Conservation (phyloP, 1,284 basidiomycete genomes). For the Ustilago sp. region DNA sequence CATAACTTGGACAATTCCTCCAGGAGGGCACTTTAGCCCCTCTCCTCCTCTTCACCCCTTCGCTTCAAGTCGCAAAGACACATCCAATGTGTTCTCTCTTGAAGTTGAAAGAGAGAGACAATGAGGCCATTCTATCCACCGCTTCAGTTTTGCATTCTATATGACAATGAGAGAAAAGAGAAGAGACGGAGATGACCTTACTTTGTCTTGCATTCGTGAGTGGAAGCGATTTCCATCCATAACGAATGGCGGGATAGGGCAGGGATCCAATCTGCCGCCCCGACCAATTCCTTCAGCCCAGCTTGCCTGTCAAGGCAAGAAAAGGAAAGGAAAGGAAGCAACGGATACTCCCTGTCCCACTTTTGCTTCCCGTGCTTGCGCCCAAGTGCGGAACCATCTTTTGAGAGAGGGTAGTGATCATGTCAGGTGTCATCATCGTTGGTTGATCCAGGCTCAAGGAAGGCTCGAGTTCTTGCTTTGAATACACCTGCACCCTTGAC, state of each 20-base stretch:
- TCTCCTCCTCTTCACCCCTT: background rate
- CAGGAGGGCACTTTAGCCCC: slow-evolving; percentile 5
- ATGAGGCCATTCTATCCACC: background rate
- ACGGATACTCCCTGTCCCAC: background rate
- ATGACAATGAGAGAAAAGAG: background rate
- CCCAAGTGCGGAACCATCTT: background rate
- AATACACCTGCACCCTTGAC: background rate
- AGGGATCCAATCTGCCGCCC: background rate
- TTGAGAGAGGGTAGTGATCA: background rate
- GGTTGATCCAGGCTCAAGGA: background rate
- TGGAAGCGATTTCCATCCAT: slow-evolving; percentile 2
- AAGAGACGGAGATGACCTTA: background rate
- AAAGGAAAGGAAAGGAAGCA: background rate
- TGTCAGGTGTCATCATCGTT: slow-evolving; percentile 28
- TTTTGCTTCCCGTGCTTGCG: background rate
- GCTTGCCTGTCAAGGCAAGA: background rate
- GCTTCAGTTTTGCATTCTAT: background rate
- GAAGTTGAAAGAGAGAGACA: background rate
- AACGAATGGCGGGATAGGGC: background rate
- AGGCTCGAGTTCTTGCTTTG: background rate
- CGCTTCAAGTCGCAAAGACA: background rate
- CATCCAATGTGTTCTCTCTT: background rate
- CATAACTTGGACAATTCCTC: background rate
- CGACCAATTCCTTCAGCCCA: slow-evolving; percentile 6
- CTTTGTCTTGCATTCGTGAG: background rate